Base-by-base conservation (phyloP, 768 basidiomycete genomes). In the Collybiopsis confluens region DNA sequence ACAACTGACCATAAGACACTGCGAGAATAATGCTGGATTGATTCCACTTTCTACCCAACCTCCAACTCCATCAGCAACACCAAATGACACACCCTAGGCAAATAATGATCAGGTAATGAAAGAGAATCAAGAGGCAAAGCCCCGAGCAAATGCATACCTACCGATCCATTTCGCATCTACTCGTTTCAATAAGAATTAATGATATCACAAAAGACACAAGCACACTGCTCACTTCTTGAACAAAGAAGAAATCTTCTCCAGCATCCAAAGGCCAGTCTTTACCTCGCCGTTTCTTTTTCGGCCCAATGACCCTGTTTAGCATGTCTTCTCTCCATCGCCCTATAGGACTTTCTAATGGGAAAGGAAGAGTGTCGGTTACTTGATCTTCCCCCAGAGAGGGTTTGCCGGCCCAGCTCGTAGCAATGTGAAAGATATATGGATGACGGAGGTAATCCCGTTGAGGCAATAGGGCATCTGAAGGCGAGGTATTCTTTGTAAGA, bases 41-140 rank as follows among this genome's bases (percentile, higher is more conserved):
- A 91, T 80, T 15, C 91, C 88, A 24, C 81, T 80, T 35, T 86
- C 81, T 45, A 82, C 79, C 95, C 95, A 98, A 18, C 94, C 93
- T 1, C 93, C 93, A 3, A 97, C 93, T 18, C 94, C 94, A 61
- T 98, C 94, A 36, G 93, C 90, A 4, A 97, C 81, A 35, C 91
- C 92, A 50, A 97, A 75, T 2, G 88, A 80, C 26, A 90, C 65
- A 21, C 89, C 88, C 88, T 91, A 42, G 9, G 2, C 21, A 21
- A 23, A 28, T 41, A 4, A 52, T 26, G 26, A n/a, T n/a, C n/a
- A 28, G 37, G 30, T 27, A 26, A 13, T 15, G 13, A 30, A 33
- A 15, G 45, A 15, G 18, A 35, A 74, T 28, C 77, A 73, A 57
- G 54, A 56, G 54, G 28, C 54, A 52, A 55, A 59, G 33, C 70